Percentiles rank a stretch among this genome's conserved stretches.
phyloP scores from a whole-genome alignment of 1,139 yeast species.

The Lodderomyces orthopsilosis region DNA sequence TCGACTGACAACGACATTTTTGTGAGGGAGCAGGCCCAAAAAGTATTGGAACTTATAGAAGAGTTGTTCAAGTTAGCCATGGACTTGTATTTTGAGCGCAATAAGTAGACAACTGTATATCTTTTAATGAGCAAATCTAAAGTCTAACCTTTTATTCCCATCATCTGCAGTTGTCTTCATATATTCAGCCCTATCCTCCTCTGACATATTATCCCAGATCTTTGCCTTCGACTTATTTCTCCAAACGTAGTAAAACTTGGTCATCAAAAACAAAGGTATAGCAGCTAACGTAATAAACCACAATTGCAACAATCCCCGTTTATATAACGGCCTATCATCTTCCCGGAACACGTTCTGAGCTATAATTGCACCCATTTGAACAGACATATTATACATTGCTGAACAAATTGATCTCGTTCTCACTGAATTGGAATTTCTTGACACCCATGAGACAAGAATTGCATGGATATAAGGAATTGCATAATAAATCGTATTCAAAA shows the following conservation, averaged over 20 bases:
- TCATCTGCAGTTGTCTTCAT: slow-evolving; percentile 38
- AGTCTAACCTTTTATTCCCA: slow-evolving; percentile 58
- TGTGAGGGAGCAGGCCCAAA: slow-evolving; percentile 56
- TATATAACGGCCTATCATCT: slow-evolving; percentile 58
- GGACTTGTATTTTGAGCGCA: slow-evolving; percentile 9
- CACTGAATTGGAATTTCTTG: slow-evolving; percentile 59
- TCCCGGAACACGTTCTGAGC: slow-evolving; percentile 54
- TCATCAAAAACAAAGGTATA: slow-evolving; percentile 16
- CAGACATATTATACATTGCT: slow-evolving; percentile 61
- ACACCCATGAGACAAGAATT: slow-evolving; percentile 57
- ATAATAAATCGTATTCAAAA: slow-evolving; percentile 42
- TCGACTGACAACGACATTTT: slow-evolving; percentile 55
- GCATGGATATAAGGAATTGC: slow-evolving; percentile 55
- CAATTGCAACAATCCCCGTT: slow-evolving; percentile 45
- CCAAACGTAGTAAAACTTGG: slow-evolving; percentile 41
- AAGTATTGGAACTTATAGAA: slow-evolving; percentile 42
- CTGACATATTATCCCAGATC: slow-evolving; percentile 46
- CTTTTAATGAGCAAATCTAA: slow-evolving; percentile 26
- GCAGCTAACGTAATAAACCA: slow-evolving; percentile 26
- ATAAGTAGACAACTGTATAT: slow-evolving; percentile 16
- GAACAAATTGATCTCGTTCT: slow-evolving; percentile 53
- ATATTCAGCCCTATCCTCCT: slow-evolving; percentile 44
- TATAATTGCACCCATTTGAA: slow-evolving; percentile 53
- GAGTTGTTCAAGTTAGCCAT: slow-evolving; percentile 26
- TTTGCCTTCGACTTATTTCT: slow-evolving; percentile 43